Evolutionary conservation across 2,329 filamentous ascomycete genomes (phyloP), one percentile per base, ranked within the genome.

Genomic region (Nothophaeocryptopus gaeumannii): DNA sequence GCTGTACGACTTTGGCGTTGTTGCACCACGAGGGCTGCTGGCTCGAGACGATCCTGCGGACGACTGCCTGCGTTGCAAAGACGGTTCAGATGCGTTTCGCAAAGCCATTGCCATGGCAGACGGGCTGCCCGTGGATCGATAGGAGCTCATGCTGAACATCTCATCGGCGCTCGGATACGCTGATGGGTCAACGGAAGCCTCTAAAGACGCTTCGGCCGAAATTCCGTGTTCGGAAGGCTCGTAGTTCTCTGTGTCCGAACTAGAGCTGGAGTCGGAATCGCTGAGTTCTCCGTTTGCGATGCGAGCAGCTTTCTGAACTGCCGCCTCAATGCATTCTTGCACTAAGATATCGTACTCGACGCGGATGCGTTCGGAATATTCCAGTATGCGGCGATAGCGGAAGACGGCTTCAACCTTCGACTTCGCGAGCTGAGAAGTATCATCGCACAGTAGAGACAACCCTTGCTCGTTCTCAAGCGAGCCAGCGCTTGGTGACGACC

Each of bases 331-430:
- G 67, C 93, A 99, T 62, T 96, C 89, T 64, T 97, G 89, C 2
- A 99, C 92, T 50, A 96, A 78, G 20, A 95, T 82, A 26, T 92
- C 87, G 63, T 96, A 95, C 64, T 99, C 93, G 39, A 96, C 81
- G 3, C 95, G 88, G 56, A 99, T 96, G 30, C 95, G 85, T 71
- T 99, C 93, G 0, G 91, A 85, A 67, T 99, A 99, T 68, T 99
- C 93, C 30, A 99, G 84, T 43, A 97, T 95, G 61, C 86, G 85
- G 43, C 92, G 85, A 69, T 97, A 89, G 31, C 93, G 87, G 57
- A 95, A 84, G 5, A 97, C 88, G 4, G 92, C 88, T 63, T 99
- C 93, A 1, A 97, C 88, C 68, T 99, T 99, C 38, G 86, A 81
- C 63, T 84, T 88, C 20, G 91, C 88, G 34, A 89, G 81, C 63